These are phyloP conservation scores for Auricularia sp. DNA, from an alignment of 768 basidiomycete genomes.

Conservation along the genomic window DNA sequence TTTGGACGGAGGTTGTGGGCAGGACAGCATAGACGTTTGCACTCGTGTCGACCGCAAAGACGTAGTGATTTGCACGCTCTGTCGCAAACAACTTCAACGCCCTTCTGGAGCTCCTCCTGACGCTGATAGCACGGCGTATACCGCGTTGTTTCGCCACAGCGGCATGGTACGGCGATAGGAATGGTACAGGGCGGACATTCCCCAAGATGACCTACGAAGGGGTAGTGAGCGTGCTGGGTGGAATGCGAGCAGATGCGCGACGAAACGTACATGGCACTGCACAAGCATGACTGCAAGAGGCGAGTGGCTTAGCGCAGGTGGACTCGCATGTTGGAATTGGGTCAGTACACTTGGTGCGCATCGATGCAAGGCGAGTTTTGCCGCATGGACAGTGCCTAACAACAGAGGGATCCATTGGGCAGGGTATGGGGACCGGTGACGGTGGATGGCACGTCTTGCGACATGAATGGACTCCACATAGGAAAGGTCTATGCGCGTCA, in stretches of 20 bases:
- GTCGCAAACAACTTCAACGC: slow-evolving; percentile 64
- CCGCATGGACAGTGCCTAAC: slow-evolving; percentile 81
- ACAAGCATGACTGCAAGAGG: slow-evolving; percentile 69
- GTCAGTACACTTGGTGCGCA: slow-evolving; percentile 45
- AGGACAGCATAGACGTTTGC: slow-evolving; percentile 80
- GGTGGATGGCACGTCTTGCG: slow-evolving; percentile 69
- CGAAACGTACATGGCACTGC: slow-evolving; percentile 34
- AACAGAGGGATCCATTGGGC: slow-evolving; percentile 61
- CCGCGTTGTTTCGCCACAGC: slow-evolving; percentile 69
- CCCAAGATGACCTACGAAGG: slow-evolving; percentile 6
- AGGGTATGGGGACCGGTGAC: slow-evolving; percentile 41
- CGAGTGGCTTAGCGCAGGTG: slow-evolving; percentile 52
- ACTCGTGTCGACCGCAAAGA: slow-evolving; percentile 80
- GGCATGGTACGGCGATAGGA: slow-evolving; percentile 63
- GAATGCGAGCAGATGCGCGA: neutral
- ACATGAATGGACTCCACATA: slow-evolving; percentile 73
- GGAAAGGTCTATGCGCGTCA: slow-evolving; percentile 39
- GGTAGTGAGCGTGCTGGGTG: too few species aligned
- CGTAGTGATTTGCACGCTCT: slow-evolving; percentile 67
- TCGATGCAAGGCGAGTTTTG: slow-evolving; percentile 33
- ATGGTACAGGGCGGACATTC: slow-evolving; percentile 82
- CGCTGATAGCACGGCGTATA: slow-evolving; percentile 40
- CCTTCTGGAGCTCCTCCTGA: slow-evolving; percentile 25
- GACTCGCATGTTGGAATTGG: slow-evolving; percentile 74
- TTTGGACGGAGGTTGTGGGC: slow-evolving; percentile 51